Evolutionary conservation across 148 eudicot species (phyloP).

Genomic region (Camellia japonica): DNA sequence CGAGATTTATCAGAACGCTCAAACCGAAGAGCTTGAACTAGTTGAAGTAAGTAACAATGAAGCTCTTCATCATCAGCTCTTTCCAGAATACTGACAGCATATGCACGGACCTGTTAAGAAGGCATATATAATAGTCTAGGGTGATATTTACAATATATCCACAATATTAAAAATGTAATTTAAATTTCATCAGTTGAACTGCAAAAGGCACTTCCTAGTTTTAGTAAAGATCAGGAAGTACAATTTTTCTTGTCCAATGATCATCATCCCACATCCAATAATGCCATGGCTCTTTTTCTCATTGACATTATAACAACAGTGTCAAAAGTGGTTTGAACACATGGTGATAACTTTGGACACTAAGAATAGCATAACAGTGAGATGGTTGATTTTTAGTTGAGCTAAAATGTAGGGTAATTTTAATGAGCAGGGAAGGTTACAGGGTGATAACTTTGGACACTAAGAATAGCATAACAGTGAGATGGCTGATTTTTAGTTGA

Average conservation of each 20-base stretch:
- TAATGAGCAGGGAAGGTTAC: background rate
- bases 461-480: background rate
- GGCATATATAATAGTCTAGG: slow-evolving; percentile 14
- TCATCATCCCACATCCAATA: background rate
- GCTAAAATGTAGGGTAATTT: background rate
- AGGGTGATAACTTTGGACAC: background rate
- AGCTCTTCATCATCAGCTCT: slow-evolving; percentile 99
- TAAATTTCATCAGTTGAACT: background rate
- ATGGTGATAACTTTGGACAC: too few species aligned
- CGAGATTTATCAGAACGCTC: slow-evolving; percentile 96
- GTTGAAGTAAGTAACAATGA: slow-evolving; percentile 93
- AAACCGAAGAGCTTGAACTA: slow-evolving; percentile 98
- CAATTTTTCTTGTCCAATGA: background rate
- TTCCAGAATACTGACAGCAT: slow-evolving; percentile 93
- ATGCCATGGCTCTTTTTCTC: background rate
- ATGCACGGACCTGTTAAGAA: slow-evolving; percentile 80
- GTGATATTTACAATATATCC: background rate
- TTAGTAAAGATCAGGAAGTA: background rate
- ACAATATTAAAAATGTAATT: background rate
- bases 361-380: too few species aligned
- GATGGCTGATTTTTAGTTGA: background rate
- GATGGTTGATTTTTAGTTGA: background rate
- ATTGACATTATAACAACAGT: too few species aligned
- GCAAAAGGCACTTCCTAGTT: background rate
- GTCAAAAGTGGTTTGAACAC: background rate